Conservation (phyloP, 306 rosid genomes). For the Prunus persica region Prunus_persica_NCBIv2 NC_034016.1:15089001-15089500, state of each 20-base stretch:
- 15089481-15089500: neutral
- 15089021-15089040: neutral
- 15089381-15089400: neutral
- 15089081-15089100: neutral
- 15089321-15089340: neutral
- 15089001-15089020: neutral
- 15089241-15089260: neutral
- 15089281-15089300: neutral
- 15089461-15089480: slow-evolving; percentile 15
- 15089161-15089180: too few species aligned
- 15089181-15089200: too few species aligned
- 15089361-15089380: neutral
- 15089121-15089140: too few species aligned
- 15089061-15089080: neutral
- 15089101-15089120: too few species aligned
- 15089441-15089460: neutral
- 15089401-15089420: neutral
- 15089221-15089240: too few species aligned
- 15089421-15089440: neutral
- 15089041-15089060: neutral
- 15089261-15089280: too few species aligned
- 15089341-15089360: neutral
- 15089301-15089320: neutral
- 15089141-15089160: too few species aligned
- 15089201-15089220: too few species aligned